Evolutionary conservation across 345 rosid species (phyloP).

Genomic region (Eutrema heterophyllum): DNA sequence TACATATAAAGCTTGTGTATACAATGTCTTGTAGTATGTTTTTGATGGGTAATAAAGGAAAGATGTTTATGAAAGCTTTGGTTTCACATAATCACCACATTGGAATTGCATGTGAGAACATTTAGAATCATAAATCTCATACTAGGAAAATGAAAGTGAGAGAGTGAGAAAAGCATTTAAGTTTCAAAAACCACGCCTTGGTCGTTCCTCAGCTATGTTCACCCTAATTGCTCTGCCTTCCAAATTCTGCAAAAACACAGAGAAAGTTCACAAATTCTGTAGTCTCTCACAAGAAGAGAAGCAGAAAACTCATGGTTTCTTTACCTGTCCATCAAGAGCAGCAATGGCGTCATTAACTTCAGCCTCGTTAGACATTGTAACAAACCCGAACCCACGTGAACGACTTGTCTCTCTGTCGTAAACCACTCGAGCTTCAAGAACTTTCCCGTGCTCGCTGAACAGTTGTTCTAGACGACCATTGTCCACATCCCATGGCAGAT

Average conservation of each 20-base stretch:
- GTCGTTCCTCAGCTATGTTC: conserved; percentile 62
- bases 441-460: conserved; percentile 86
- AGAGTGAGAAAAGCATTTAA: no score
- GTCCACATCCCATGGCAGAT: conserved; percentile 81
- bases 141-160: background rate
- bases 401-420: conserved; percentile 81
- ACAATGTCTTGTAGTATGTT: background rate
- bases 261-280: background rate
- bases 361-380: conserved; percentile 60
- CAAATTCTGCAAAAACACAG: conserved; percentile 47
- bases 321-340: conserved; percentile 91
- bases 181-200: conserved; percentile 44
- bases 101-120: background rate
- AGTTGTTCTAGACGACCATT: conserved; percentile 62
- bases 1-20: conserved; percentile 13
- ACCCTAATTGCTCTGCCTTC: conserved; percentile 83
- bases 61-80: background rate
- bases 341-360: conserved; percentile 83
- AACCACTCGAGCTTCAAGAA: conserved; percentile 65
- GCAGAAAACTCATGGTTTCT: background rate
- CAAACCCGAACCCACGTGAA: conserved; percentile 93
- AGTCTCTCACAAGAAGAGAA: background rate
- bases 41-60: conserved; percentile 6
- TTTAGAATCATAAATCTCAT: background rate
- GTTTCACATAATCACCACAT: background rate